A percentile compares a stretch with the other conserved stretches of the same genome.
Conservation (phyloP, 768 basidiomycete genomes). For the Naganishia friedmannii region DNA sequence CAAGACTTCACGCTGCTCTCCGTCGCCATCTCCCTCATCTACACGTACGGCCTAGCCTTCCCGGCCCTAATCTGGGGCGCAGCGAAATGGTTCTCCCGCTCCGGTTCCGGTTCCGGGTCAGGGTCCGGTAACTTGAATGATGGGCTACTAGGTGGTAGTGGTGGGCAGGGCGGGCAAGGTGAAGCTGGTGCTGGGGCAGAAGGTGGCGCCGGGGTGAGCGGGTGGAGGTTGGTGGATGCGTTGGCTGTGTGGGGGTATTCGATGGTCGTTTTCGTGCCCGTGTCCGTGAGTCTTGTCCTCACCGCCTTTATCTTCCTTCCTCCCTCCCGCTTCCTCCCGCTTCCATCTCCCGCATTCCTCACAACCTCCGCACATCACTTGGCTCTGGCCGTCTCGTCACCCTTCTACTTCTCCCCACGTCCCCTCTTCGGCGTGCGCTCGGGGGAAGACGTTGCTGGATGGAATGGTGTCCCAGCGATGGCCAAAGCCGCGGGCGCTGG, state of each 20-base stretch:
- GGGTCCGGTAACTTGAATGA: too few species aligned
- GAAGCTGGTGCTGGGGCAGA: constrained; percentile 48
- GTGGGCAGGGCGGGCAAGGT: neutral
- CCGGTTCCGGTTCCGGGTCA: too few species aligned
- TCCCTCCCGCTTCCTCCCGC: neutral
- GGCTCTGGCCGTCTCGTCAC: too few species aligned
- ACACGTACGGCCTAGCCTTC: constrained; percentile 77
- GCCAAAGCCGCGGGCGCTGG: too few species aligned
- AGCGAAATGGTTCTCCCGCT: neutral
- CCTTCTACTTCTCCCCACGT: too few species aligned
- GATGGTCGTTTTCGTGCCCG: constrained; percentile 49
- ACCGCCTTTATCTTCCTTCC: neutral
- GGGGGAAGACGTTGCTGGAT: too few species aligned
- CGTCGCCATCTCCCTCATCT: constrained; percentile 71
- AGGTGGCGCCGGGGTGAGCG: constrained; percentile 63
- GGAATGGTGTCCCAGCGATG: too few species aligned
- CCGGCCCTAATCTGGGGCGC: constrained; percentile 76
- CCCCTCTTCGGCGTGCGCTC: too few species aligned
- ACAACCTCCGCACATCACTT: too few species aligned
- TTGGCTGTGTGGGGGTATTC: constrained; percentile 55
- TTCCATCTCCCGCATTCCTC: neutral
- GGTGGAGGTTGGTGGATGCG: constrained; percentile 79
- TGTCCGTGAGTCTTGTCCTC: constrained; percentile 36
- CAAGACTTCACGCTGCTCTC: constrained; percentile 81
- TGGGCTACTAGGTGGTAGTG: too few species aligned